phyloP scores from a whole-genome alignment of 306 rosid species.

The Lupinus albus region DNA sequence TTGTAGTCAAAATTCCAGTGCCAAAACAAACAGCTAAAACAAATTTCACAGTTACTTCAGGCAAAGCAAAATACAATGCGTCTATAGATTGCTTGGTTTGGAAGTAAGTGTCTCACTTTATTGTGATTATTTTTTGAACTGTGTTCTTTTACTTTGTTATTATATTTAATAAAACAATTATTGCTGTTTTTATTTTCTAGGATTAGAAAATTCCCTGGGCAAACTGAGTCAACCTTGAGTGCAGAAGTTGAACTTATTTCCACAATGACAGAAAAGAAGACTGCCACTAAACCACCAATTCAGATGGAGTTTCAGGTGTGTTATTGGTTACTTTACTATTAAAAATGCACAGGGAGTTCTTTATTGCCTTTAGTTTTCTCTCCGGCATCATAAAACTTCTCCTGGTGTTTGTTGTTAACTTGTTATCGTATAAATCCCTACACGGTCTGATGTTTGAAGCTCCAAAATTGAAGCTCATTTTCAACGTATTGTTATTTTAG shows the following conservation, averaged over 20 bases:
- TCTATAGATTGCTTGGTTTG: slow-evolving; percentile 84
- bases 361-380: slow-evolving; percentile 14
- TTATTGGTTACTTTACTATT: slow-evolving; percentile 27
- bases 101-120: slow-evolving; percentile 65
- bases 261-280: slow-evolving; percentile 87
- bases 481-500: neutral
- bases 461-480: slow-evolving; percentile 8
- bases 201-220: slow-evolving; percentile 94
- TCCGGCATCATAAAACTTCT: slow-evolving; percentile 12
- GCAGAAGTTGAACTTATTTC: slow-evolving; percentile 99
- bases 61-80: slow-evolving; percentile 86
- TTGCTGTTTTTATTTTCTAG: slow-evolving; percentile 40
- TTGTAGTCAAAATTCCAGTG: slow-evolving; percentile 86
- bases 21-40: slow-evolving; percentile 93
- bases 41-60: slow-evolving; percentile 85
- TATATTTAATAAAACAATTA: neutral
- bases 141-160: too few species aligned
- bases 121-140: slow-evolving; percentile 7
- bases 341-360: neutral
- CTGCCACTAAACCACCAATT: slow-evolving; percentile 96
- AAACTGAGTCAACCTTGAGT: slow-evolving; percentile 96
- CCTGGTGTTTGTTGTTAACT: neutral
- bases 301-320: slow-evolving; percentile 99
- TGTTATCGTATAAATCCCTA: slow-evolving; percentile 8
- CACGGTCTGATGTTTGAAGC: slow-evolving; percentile 11